A percentile compares a stretch with the other conserved stretches of the same genome.
Conservation (phyloP, 2,329 filamentous ascomycete genomes). For the Diaporthe sp. region DNA sequence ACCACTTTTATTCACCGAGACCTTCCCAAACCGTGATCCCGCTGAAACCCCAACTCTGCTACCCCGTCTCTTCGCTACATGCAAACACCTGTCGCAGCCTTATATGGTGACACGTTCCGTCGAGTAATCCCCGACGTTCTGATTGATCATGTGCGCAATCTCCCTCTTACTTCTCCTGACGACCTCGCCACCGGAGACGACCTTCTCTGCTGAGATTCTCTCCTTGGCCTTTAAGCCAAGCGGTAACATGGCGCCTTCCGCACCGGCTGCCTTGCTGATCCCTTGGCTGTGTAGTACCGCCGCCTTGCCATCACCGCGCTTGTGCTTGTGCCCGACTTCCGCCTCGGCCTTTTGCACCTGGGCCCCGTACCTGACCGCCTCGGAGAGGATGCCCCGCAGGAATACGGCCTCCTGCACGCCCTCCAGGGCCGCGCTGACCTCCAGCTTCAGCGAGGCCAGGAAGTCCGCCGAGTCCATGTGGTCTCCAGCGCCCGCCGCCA, state of each 20-base stretch:
- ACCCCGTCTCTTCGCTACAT: constrained; percentile 14
- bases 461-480: constrained; percentile 73
- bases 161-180: constrained; percentile 79
- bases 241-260: constrained; percentile 71
- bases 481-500: constrained; percentile 57
- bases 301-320: constrained; percentile 22
- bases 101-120: constrained; percentile 82
- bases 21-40: constrained; percentile 10
- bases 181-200: constrained; percentile 78
- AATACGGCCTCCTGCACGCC: constrained; percentile 78
- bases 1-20: constrained; percentile 13
- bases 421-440: constrained; percentile 79
- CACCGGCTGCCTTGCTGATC: constrained; percentile 45
- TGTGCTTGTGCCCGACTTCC: constrained; percentile 43
- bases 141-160: constrained; percentile 82
- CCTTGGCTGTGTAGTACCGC: constrained; percentile 29
- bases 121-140: constrained; percentile 86
- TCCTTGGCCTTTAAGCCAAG: constrained; percentile 77
- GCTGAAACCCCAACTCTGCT: not conserved
- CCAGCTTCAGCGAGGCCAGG: constrained; percentile 74
- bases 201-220: constrained; percentile 67
- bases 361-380: constrained; percentile 74
- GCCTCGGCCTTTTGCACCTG: constrained; percentile 47
- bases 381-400: constrained; percentile 74
- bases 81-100: constrained; percentile 45